Evolutionary conservation across 192 early-diverging fungal genomes (phyloP), one percentile per base, ranked within the genome.

Genomic region (Coemansia sp.): DNA sequence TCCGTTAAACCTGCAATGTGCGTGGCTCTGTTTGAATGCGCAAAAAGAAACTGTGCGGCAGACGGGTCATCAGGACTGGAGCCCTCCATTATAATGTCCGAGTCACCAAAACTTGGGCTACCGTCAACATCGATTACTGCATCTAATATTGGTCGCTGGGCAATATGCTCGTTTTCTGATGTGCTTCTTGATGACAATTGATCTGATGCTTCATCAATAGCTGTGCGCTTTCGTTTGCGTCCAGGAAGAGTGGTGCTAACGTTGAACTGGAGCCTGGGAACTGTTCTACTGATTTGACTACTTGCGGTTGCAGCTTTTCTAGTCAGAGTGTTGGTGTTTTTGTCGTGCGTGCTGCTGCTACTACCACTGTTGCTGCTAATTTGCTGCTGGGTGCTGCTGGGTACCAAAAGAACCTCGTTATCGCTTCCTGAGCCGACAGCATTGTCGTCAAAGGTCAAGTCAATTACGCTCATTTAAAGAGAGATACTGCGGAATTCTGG

Each of bases 401-500:
- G 61, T 25, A 64, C 4, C 14, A 49, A 20, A 44, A 53, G 20
- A 44, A 45, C 63, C 32, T n/a, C 42, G 16, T 11, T 38, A 10
- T 46, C 41, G 65, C 20, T 39, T 7, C n/a, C 65, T n/a, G 19
- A 48, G 14, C 43, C 51, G 19, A 12, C 66, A 57, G 70, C 69
- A 25, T 71, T 69, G 56, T 69, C 69, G 59, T 75, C 78, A 60
- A 72, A 66, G 3, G 78, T 81, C 42, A 81, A 38, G 61, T 79
- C 77, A 54, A 79, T 79, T 57, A 71, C 38, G 59, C 66, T 71
- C 72, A 71, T 80, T 55, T 53, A 38, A 7, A 13, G 25, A 58
- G 6, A 57, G 7, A 32, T 32, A 32, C 32, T 32, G 32, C 32
- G 32, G 32, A 32, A 32, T 32, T 32, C 32, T 32, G 16, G 19